Evolutionary conservation across 2,329 filamentous ascomycete genomes (phyloP).

Genomic region (Ophiosphaerella herpotricha): DNA sequence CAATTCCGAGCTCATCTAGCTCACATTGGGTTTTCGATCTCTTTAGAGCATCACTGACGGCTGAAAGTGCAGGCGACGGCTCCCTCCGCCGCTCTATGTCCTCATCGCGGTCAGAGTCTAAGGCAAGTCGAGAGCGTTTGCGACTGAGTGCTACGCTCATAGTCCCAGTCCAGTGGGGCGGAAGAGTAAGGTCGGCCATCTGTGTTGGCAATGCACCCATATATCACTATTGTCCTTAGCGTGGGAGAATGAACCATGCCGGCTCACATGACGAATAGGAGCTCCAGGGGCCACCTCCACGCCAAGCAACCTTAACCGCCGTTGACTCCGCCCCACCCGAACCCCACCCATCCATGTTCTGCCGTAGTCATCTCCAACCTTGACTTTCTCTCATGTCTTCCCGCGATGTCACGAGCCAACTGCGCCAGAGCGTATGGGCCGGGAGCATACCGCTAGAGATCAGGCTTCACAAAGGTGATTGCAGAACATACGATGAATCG

Average conservation of each 20-base stretch:
- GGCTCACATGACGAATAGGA: constrained; percentile 8
- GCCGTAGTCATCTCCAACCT: constrained; percentile 15
- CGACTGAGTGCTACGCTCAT: constrained; percentile 38
- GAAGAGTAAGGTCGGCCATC: constrained; percentile 24
- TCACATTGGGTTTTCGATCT: constrained; percentile 42
- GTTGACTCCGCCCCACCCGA: constrained; percentile 2
- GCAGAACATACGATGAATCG: constrained; percentile 62
- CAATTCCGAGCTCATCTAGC: constrained; percentile 40
- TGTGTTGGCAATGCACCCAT: constrained; percentile 2
- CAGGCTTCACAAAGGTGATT: constrained; percentile 62
- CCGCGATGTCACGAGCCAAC: constrained; percentile 41
- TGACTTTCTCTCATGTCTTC: constrained; percentile 18
- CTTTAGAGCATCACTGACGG: constrained; percentile 35
- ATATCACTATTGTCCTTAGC: neutral
- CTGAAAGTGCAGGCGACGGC: constrained; percentile 24
- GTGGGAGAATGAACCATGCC: constrained; percentile 2
- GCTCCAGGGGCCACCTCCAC: neutral
- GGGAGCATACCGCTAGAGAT: constrained; percentile 66
- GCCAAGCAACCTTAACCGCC: neutral
- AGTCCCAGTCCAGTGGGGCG: constrained; percentile 31
- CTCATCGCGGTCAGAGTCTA: constrained; percentile 28
- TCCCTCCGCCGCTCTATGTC: constrained; percentile 19
- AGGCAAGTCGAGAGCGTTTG: constrained; percentile 39
- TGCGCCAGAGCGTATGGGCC: constrained; percentile 61
- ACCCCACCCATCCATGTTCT: constrained; percentile 10